These are phyloP conservation scores for Candida michaelii DNA, from an alignment of 805 yeast species.

Conservation along the genomic window DNA sequence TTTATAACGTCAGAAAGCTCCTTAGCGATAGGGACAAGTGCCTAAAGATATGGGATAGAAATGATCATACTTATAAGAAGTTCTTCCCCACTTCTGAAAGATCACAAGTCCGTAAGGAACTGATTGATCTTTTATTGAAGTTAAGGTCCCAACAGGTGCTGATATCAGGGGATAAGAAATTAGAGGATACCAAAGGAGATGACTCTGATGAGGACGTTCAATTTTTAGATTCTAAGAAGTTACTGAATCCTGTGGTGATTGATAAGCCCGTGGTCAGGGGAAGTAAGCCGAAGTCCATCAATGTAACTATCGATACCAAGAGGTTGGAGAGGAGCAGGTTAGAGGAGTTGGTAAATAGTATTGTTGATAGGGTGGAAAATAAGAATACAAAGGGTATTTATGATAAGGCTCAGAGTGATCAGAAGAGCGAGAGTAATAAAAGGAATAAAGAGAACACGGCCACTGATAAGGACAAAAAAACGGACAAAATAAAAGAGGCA, in stretches of 20 bases:
- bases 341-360: background rate
- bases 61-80: constrained; percentile 10
- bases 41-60: constrained; percentile 46
- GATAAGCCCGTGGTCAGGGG: background rate
- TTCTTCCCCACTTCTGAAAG: constrained; percentile 31
- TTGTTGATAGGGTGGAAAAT: background rate
- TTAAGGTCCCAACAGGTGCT: constrained; percentile 12
- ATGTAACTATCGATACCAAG: constrained; percentile 9
- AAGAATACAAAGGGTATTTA: background rate
- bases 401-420: too few relatives aligned
- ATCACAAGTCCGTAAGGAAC: constrained; percentile 26
- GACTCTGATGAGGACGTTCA: constrained; percentile 13
- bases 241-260: constrained; percentile 3
- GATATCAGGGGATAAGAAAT: constrained; percentile 9
- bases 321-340: background rate
- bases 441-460: too few relatives aligned
- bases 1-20: constrained; percentile 66
- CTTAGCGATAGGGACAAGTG: constrained; percentile 50
- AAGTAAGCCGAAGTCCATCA: background rate
- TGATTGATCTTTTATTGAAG: constrained; percentile 23
- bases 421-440: too few relatives aligned
- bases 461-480: background rate
- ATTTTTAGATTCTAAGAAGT: constrained; percentile 5
- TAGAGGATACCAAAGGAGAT: background rate
- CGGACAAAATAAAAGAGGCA: background rate